Evolutionary conservation across 148 eudicot species (phyloP).

Genomic region (Vaccinium darrowii): DNA sequence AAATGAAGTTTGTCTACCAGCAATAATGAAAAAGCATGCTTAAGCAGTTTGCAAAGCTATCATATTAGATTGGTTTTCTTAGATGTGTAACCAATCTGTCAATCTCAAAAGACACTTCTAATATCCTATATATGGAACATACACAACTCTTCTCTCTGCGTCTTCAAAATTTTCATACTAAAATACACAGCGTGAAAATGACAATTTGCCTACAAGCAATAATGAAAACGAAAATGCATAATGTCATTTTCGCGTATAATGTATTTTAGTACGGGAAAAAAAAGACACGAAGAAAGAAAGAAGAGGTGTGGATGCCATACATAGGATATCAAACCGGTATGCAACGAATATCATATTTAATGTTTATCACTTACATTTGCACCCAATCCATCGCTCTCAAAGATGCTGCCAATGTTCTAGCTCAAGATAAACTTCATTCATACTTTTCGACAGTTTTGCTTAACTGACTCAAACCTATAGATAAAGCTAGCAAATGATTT

Average conservation of each 20-base stretch:
- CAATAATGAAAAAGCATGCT: not conserved
- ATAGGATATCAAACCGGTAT: not conserved
- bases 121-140: not conserved
- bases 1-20: not conserved
- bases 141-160: not conserved
- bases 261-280: no score
- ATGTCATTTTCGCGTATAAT: not conserved
- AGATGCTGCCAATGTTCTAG: not conserved
- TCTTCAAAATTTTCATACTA: not conserved
- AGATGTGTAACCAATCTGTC: not conserved
- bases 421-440: constrained; percentile 1
- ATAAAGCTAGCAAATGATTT: constrained; percentile 11
- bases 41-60: not conserved
- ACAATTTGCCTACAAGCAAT: not conserved
- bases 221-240: not conserved
- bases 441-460: not conserved
- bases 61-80: not conserved
- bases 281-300: no score
- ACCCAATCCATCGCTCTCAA: not conserved
- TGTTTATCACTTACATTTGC: not conserved
- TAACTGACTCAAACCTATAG: not conserved
- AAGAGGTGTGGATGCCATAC: no score
- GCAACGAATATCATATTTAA: not conserved
- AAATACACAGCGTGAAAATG: not conserved
- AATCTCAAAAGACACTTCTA: not conserved